phyloP scores from a whole-genome alignment of 306 rosid genomes.

The Elaeagnus macrophylla region DNA sequence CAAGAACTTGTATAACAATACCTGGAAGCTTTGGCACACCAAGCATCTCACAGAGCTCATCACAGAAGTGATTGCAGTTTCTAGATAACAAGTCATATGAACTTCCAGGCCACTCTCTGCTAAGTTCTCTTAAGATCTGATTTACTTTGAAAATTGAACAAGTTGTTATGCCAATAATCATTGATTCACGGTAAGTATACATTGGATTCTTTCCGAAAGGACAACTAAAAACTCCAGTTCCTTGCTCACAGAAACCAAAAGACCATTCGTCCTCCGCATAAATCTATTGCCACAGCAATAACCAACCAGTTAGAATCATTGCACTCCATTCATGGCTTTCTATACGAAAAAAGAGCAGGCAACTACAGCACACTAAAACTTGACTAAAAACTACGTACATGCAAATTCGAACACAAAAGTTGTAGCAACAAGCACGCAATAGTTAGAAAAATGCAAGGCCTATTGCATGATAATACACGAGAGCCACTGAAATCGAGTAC shows the following conservation, averaged over 20 bases:
- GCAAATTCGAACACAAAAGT: too few species aligned
- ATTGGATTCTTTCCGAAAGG: conserved; percentile 87
- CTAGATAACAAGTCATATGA: conserved; percentile 80
- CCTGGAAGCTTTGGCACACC: conserved; percentile 94
- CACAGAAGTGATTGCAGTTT: conserved; percentile 98
- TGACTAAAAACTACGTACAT: too few species aligned
- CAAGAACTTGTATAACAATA: conserved; percentile 17
- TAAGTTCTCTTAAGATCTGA: conserved; percentile 89
- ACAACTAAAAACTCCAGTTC: conserved; percentile 93
- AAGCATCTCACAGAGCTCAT: conserved; percentile 82
- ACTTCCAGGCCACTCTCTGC: conserved; percentile 95
- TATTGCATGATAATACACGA: too few species aligned
- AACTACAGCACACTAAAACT: too few species aligned
- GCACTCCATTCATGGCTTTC: too few species aligned
- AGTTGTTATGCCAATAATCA: conserved; percentile 63
- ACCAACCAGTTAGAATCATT: conserved; percentile 9
- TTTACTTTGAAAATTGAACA: conserved; percentile 64
- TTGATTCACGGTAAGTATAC: conserved; percentile 79
- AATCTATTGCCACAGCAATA: conserved; percentile 37
- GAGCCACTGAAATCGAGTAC: not conserved
- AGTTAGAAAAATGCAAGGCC: too few species aligned
- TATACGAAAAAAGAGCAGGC: too few species aligned
- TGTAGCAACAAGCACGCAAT: too few species aligned
- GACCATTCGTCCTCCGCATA: conserved; percentile 97
- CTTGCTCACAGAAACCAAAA: conserved; percentile 95